Percentiles rank a stretch among this genome's conserved stretches.
Evolutionary conservation across 345 rosid genomes (phyloP).

Genomic region (Pistacia atlantica): DNA sequence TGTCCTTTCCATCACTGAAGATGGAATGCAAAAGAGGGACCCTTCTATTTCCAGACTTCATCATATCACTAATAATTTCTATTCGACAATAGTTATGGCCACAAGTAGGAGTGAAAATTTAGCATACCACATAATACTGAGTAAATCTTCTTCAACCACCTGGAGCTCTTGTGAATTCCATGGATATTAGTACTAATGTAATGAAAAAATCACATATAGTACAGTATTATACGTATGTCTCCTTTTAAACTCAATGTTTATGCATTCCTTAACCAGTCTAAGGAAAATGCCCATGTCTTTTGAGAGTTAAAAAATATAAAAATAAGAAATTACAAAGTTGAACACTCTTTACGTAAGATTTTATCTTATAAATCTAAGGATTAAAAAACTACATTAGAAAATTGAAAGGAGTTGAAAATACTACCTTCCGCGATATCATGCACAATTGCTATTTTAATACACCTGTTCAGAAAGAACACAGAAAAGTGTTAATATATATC

Average conservation of each 20-base stretch:
- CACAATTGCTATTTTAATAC: constrained; percentile 93
- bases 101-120: background rate
- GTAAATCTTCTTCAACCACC: background rate
- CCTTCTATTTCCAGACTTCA: background rate
- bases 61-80: background rate
- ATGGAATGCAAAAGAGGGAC: background rate
- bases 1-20: background rate
- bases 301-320: background rate
- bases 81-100: background rate
- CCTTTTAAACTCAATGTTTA: background rate
- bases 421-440: constrained; percentile 98
- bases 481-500: constrained; percentile 16
- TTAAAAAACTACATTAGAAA: background rate
- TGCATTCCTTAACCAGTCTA: background rate
- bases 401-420: constrained; percentile 18
- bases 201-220: background rate
- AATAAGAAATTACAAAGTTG: background rate
- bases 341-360: background rate
- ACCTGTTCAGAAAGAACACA: constrained; percentile 51
- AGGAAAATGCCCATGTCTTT: background rate
- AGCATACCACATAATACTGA: background rate
- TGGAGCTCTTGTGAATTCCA: background rate
- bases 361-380: background rate
- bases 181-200: background rate
- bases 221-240: background rate